phyloP scores from a whole-genome alignment of 805 yeast species.

The Starmerella lactis-condensi region DNA sequence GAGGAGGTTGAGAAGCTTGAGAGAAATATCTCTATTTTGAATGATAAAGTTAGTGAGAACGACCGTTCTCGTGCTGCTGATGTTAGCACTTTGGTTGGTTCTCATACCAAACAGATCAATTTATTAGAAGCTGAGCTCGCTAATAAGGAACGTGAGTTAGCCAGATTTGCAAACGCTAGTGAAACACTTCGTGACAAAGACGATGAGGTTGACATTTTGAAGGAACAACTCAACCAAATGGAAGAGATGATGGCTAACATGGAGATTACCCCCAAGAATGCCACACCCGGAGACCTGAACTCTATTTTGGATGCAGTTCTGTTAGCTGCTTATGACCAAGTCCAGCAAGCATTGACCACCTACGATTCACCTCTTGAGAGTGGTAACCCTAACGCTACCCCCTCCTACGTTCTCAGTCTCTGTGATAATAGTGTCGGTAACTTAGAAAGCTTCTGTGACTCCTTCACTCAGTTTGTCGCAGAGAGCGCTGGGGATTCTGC shows the following conservation, averaged over 20 bases:
- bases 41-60: conserved; percentile 37
- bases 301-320: conserved; percentile 54
- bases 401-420: conserved; percentile 46
- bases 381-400: conserved; percentile 59
- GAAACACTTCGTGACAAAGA: conserved; percentile 43
- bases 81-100: conserved; percentile 28
- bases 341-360: conserved; percentile 54
- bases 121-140: conserved; percentile 14
- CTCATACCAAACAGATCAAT: conserved; percentile 15
- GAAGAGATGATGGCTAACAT: conserved; percentile 48
- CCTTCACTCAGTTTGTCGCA: conserved; percentile 54
- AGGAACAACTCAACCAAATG: conserved; percentile 40
- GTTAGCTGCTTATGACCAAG: conserved; percentile 45
- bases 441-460: conserved; percentile 64
- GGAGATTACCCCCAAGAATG: conserved; percentile 15
- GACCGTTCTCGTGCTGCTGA: conserved; percentile 49
- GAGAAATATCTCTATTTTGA: conserved; percentile 43
- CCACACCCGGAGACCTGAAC: conserved; percentile 9
- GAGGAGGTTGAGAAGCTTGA: conserved; percentile 48
- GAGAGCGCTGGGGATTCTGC: conserved; percentile 65
- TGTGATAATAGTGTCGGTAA: conserved; percentile 50
- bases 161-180: conserved; percentile 20
- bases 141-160: conserved; percentile 17
- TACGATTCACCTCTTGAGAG: conserved; percentile 61
- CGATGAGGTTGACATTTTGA: conserved; percentile 58